Evolutionary conservation across 441 rosid genomes (phyloP), one percentile per base, ranked within the genome.

Genomic region (Gossypium laxum): DNA sequence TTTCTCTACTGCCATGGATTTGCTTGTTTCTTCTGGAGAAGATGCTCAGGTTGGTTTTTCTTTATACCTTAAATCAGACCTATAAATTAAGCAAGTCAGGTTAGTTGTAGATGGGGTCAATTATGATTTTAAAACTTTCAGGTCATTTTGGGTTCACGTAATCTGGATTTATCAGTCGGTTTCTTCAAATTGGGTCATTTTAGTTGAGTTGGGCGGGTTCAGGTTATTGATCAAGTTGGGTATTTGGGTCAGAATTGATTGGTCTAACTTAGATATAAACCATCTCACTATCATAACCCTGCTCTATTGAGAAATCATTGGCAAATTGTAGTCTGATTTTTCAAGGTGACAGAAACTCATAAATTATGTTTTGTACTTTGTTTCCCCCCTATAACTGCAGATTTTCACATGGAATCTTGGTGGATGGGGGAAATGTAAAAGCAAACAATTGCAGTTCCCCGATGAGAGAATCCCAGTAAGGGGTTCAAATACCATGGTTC

Each of bases 11-110:
- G 71, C 57, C 55, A 72, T 84, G 74, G 79, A 81, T 55, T 57
- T 74, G 51, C 84, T 88, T 8, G 80, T 86, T 47, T 88, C 88
- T 72, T 79, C 87, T 0, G 90, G 90, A 73, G 82, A 84, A 45
- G 92, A 88, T 75, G 77, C 82, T 34, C 88, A 83, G 86, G 92
- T 88, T 70, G 60, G 72, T 68, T 30, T 41, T 61, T 75, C 22
- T 30, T 30, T 30, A 30, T 30, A 30, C 34, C 34, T 30, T 30
- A 30, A 30, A 30, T 30, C 34, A 30, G 6, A 4, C 34, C 34
- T 30, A 0, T 28, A 28, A 28, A 4, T 28, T 28, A 28, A 30
- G 34, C 34, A 30, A 30, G 34, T 30, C 6, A 30, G 34, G 34
- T 30, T 30, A 30, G 34, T 4, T 5, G 6, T 30, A 30, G 34